A percentile compares a stretch with the other conserved stretches of the same genome.
phyloP scores from a whole-genome alignment of 1,139 yeast species.

The Suhomyces anneliseae region DNA sequence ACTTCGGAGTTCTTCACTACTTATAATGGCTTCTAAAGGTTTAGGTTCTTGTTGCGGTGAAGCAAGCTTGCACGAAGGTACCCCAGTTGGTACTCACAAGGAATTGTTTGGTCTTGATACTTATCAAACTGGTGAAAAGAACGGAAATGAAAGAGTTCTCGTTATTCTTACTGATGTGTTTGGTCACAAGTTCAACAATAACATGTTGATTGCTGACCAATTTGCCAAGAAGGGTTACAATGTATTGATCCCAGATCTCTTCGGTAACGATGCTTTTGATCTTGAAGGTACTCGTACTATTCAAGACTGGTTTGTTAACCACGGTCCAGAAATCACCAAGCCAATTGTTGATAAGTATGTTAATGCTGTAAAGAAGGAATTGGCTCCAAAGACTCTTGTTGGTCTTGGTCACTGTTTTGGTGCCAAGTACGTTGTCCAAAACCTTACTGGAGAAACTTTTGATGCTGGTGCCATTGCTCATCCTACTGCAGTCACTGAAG shows the following conservation, averaged over 20 bases:
- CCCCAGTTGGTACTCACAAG: constrained; percentile 44
- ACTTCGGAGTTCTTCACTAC: not conserved
- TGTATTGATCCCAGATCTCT: constrained; percentile 73
- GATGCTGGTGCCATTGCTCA: constrained; percentile 76
- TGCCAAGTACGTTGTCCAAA: constrained; percentile 63
- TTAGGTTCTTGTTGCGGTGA: constrained; percentile 52
- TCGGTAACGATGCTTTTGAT: constrained; percentile 52
- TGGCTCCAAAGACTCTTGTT: constrained; percentile 52
- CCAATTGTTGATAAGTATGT: constrained; percentile 45
- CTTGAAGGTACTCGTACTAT: constrained; percentile 24
- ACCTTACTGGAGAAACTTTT: constrained; percentile 44
- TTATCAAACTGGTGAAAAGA: constrained; percentile 52
- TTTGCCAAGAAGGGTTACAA: constrained; percentile 56
- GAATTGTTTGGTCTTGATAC: constrained; percentile 49
- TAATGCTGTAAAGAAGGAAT: constrained; percentile 39
- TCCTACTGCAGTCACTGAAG: constrained; percentile 68
- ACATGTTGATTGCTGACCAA: constrained; percentile 65
- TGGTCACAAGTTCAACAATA: constrained; percentile 61
- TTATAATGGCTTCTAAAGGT: constrained; percentile 53
- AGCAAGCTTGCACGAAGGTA: constrained; percentile 52
- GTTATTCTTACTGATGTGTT: constrained; percentile 68
- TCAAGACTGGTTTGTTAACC: constrained; percentile 54
- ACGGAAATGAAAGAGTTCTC: constrained; percentile 46
- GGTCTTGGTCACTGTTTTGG: constrained; percentile 85
- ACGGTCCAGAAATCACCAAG: constrained; percentile 47